Evolutionary conservation across 345 rosid genomes (phyloP), one percentile per base, ranked within the genome.

Genomic region (Syzygium grande): DNA sequence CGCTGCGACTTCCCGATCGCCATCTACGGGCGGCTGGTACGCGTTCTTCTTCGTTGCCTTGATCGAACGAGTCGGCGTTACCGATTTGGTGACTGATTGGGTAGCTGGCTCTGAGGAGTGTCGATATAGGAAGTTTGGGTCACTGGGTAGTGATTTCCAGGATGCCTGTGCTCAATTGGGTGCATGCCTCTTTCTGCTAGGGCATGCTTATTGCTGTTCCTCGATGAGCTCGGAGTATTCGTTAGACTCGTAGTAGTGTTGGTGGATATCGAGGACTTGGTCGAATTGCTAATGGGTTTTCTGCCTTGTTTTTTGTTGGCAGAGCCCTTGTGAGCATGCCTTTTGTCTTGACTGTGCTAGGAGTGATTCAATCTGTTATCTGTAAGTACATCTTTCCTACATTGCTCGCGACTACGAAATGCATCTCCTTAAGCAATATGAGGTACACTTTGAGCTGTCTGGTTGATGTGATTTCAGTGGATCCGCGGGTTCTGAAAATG

Each of bases 271-370:
- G 6, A 34, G 49, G 46, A 34, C 80, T 34, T 41, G 49, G 80
- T 19, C 4, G 10, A 13, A 9, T 52, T 52, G 38, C 15, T 52
- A 55, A 84, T 0, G 22, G 86, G 43, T 5, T 29, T 52, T 1
- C 6, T 43, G 9, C 86, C 0, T 84, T 52, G 29, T 58, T 86
- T 84, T 16, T 38, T 56, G 85, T 87, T 89, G 93, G 93, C 95
- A 96, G 99, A 95, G 94, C 89, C 99, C 99, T 52, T 98, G 99
- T 84, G 99, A 96, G 89, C 99, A 98, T 90, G 96, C 95, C 56
- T 96, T 95, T 91, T 96, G 99, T 86, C 97, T 96, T 3, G 98
- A 98, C 88, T 98, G 99, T 92, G 97, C 99, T 54, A 93, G 98
- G 87, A 96, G 99, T 53, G 99, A 98, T 92, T 96, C 99, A 84